Evolutionary conservation across 2,329 filamentous ascomycete species (phyloP).

Genomic region (Diaporthe aspalathi): DNA sequence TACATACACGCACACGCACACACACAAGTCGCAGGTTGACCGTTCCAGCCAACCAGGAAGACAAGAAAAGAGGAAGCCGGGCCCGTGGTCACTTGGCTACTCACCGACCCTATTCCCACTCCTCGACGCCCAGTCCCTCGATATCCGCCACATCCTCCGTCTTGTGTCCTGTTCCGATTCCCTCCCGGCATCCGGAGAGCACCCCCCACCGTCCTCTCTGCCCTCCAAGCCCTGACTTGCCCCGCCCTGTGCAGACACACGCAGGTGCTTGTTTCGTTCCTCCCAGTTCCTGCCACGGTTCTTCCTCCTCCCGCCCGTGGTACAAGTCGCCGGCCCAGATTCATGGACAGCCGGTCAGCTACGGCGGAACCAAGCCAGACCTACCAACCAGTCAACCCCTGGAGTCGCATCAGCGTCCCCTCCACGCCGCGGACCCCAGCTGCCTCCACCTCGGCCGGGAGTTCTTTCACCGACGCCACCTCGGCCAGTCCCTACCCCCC

Average conservation of each 20-base stretch:
- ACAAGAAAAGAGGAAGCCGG: background rate
- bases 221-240: background rate
- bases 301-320: slow-evolving; percentile 17
- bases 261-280: background rate
- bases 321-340: slow-evolving; percentile 44
- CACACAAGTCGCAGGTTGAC: slow-evolving; percentile 14
- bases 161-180: slow-evolving; percentile 20
- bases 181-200: slow-evolving; percentile 20
- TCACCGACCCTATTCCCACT: slow-evolving; percentile 14
- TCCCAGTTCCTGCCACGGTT: slow-evolving; percentile 30
- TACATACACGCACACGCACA: background rate
- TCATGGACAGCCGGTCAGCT: slow-evolving; percentile 64
- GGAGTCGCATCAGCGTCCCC: slow-evolving; percentile 50
- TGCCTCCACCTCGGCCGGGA: slow-evolving; percentile 48
- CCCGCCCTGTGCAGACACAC: slow-evolving; percentile 4
- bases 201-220: background rate
- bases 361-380: slow-evolving; percentile 61
- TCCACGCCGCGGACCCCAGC: slow-evolving; percentile 48
- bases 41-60: background rate
- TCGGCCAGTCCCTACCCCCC: slow-evolving; percentile 44
- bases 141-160: slow-evolving; percentile 17
- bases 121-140: slow-evolving; percentile 23
- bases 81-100: background rate
- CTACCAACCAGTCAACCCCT: slow-evolving; percentile 56
- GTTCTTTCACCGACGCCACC: slow-evolving; percentile 47